Conservation (phyloP, 2,329 filamentous ascomycete genomes). For the Massarina eburnea region DNA sequence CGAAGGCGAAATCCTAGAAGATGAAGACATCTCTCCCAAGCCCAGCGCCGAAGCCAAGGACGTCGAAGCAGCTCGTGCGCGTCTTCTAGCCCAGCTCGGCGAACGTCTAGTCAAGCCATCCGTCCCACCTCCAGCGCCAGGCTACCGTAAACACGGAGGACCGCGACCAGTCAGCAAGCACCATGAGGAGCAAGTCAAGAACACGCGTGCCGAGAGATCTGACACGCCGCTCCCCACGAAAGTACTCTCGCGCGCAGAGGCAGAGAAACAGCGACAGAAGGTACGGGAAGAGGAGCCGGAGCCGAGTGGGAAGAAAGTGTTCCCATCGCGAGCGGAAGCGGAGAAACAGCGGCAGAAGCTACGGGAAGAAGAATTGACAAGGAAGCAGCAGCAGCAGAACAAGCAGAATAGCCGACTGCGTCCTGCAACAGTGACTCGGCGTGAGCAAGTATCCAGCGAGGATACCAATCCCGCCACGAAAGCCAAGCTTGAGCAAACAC, state of each 20-base stretch:
- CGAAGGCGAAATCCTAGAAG: slow-evolving; percentile 12
- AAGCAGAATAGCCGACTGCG: neutral
- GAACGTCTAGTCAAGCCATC: slow-evolving; percentile 30
- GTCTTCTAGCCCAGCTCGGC: slow-evolving; percentile 47
- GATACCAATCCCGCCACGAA: too few species aligned
- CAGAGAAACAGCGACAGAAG: slow-evolving; percentile 8
- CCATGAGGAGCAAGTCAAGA: too few species aligned
- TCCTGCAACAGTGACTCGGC: too few species aligned
- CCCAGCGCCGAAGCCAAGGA: slow-evolving; percentile 25
- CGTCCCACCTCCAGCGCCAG: slow-evolving; percentile 6
- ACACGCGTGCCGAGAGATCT: too few species aligned
- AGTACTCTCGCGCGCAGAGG: slow-evolving; percentile 9
- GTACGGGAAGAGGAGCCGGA: neutral
- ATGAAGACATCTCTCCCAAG: slow-evolving; percentile 8
- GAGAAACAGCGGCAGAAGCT: slow-evolving; percentile 6
- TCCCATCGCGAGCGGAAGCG: slow-evolving; percentile 7
- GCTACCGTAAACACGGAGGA: neutral
- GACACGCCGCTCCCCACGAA: too few species aligned
- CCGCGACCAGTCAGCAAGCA: neutral
- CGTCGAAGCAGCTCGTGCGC: slow-evolving; percentile 55
- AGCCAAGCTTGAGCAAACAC: neutral
- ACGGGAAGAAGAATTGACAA: neutral
- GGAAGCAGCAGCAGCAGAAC: neutral
- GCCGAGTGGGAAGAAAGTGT: neutral
- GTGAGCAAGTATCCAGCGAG: neutral